Evolutionary conservation across 768 basidiomycete species (phyloP), one percentile per base, ranked within the genome.

Genomic region (Phaeolepiota aurea): DNA sequence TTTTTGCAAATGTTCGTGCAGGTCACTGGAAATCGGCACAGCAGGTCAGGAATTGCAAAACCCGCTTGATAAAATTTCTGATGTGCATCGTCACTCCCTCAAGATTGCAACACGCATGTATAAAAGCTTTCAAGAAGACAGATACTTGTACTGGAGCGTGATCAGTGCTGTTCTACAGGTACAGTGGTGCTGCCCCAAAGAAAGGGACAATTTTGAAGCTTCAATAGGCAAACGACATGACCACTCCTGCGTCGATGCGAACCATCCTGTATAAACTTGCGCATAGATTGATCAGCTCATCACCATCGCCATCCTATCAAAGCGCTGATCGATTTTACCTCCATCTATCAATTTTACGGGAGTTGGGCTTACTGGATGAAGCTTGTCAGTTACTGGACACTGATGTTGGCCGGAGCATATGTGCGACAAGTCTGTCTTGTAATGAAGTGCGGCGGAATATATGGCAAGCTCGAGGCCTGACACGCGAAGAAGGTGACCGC

Each of bases 11-110:
- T 53, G 76, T 83, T 22, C 77, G 86, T 44, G 76, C 82, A 21
- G 73, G 72, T 12, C 79, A 85, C 48, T 91, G 89, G 89, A 91
- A 89, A 58, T 74, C 79, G 33, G 87, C 85, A 16, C 89, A 91
- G 56, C 81, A 82, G 68, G 87, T 85, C 50, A 42, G 54, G 43
- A 20, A 15, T 39, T 43, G 37, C 2, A 20, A 23, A 32, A 13
- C 28, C 32, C 20, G 18, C 19, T n/a, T n/a, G n/a, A n/a, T n/a
- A 38, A 13, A 35, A 38, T 20, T 28, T 34, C 28, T 19, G 46
- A 16, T 44, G 41, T 34, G 42, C 21, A 42, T 45, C 15, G n/a
- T n/a, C n/a, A 25, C 15, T 4, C 16, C 23, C 33, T 7, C 41
- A 37, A 90, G 87, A 69, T 88, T 42, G 79, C 87, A 15, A 82